These are phyloP conservation scores for Candida incommunis DNA, from an alignment of 805 yeast genomes.

Conservation along the genomic window DNA sequence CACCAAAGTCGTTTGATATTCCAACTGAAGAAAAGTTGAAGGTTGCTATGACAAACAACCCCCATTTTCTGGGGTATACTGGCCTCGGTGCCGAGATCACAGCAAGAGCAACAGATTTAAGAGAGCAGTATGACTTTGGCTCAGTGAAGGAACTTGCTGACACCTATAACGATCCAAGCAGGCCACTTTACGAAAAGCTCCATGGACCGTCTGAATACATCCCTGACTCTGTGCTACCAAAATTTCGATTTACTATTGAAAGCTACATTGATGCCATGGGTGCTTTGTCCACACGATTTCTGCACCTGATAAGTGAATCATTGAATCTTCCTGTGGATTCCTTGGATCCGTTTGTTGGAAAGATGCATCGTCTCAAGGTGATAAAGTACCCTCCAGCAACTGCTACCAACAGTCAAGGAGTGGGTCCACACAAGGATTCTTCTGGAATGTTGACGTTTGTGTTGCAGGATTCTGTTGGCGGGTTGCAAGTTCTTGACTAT, in stretches of 20 bases:
- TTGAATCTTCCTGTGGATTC: constrained; percentile 33
- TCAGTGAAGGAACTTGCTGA: constrained; percentile 17
- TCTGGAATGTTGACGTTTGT: constrained; percentile 48
- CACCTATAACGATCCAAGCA: constrained; percentile 6
- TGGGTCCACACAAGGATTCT: constrained; percentile 52
- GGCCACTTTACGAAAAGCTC: constrained; percentile 28
- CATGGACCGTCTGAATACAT: constrained; percentile 50
- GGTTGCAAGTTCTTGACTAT: constrained; percentile 41
- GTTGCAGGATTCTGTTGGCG: constrained; percentile 38
- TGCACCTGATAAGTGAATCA: constrained; percentile 39
- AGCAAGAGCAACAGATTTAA: constrained; percentile 36
- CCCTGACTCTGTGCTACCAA: constrained; percentile 26
- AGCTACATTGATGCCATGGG: constrained; percentile 34
- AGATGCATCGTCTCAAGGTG: constrained; percentile 41
- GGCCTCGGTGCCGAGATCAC: constrained; percentile 45
- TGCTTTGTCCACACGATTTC: constrained; percentile 27
- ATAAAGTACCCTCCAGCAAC: constrained; percentile 39
- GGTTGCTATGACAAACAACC: constrained; percentile 40
- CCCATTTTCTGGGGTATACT: constrained; percentile 47
- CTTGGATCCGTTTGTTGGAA: constrained; percentile 34
- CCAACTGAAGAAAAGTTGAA: constrained; percentile 31
- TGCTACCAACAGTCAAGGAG: constrained; percentile 29
- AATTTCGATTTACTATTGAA: constrained; percentile 28
- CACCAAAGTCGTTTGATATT: constrained; percentile 31
- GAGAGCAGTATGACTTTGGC: constrained; percentile 51